Evolutionary conservation across 2,329 filamentous ascomycete genomes (phyloP).

Genomic region (Didymellaceae sp.): DNA sequence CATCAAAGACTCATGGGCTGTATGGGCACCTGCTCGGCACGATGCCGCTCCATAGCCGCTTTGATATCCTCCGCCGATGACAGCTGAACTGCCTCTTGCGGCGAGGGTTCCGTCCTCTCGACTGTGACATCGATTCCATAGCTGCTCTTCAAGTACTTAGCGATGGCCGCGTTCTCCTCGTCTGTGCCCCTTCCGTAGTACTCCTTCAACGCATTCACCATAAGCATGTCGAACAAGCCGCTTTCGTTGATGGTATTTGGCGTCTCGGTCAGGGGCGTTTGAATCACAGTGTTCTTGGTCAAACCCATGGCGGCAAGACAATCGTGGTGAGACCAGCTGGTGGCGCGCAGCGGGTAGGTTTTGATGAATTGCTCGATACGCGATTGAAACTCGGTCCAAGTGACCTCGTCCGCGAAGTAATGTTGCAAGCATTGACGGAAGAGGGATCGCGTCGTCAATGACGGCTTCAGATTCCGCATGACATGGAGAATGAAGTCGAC

Average conservation of each 20-base stretch:
- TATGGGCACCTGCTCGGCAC: background rate
- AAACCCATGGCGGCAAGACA: conserved; percentile 36
- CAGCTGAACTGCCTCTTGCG: conserved; percentile 3
- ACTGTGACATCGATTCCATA: conserved; percentile 25
- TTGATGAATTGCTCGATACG: conserved; percentile 29
- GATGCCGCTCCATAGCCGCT: background rate
- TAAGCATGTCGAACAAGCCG: conserved; percentile 23
- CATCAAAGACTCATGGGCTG: too few relatives aligned
- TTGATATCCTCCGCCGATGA: conserved; percentile 22
- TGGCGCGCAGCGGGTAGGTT: conserved; percentile 26
- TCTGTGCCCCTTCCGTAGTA: conserved; percentile 26
- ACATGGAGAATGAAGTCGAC: conserved; percentile 29
- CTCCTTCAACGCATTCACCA: conserved; percentile 31
- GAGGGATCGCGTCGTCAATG: too few relatives aligned
- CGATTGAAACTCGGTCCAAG: conserved; percentile 24
- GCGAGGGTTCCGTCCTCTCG: background rate
- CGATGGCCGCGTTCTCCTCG: conserved; percentile 30
- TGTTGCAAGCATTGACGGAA: conserved; percentile 24
- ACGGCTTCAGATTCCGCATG: conserved; percentile 20
- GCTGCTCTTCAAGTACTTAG: conserved; percentile 23
- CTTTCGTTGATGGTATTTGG: conserved; percentile 16
- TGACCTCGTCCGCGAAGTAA: conserved; percentile 21
- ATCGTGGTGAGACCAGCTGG: conserved; percentile 27
- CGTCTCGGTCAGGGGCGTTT: conserved; percentile 1
- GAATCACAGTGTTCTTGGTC: conserved; percentile 16